Evolutionary conservation across 208 protist genomes (phyloP).

Genomic region (Angomonas ambiguus): DNA sequence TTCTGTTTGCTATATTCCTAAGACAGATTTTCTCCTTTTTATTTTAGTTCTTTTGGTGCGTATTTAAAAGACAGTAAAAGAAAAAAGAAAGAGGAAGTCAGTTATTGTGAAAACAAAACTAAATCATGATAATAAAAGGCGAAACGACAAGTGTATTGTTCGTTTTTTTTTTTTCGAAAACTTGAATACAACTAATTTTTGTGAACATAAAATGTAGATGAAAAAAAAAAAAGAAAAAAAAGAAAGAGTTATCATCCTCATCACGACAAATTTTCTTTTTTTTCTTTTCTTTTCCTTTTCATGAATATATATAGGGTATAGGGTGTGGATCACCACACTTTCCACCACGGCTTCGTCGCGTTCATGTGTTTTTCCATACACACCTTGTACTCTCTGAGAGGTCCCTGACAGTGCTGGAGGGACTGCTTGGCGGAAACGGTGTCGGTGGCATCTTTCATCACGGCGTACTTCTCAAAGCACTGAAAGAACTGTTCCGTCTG

Average conservation of each 20-base stretch:
- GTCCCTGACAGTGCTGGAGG: constrained; percentile 54
- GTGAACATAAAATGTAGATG: not conserved
- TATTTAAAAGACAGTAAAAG: not conserved
- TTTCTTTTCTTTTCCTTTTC: constrained; percentile 11
- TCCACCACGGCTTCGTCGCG: constrained; percentile 30
- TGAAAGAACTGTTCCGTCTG: constrained; percentile 56
- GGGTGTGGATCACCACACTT: constrained; percentile 32
- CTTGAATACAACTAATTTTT: not conserved
- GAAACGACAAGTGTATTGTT: too few relatives aligned
- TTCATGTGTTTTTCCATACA: constrained; percentile 66
- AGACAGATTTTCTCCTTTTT: not conserved
- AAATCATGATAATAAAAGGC: not conserved
- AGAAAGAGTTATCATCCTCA: not conserved
- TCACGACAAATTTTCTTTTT: not conserved
- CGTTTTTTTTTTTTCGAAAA: too few relatives aligned
- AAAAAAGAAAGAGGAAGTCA: not conserved
- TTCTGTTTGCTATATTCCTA: too few relatives aligned
- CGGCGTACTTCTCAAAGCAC: constrained; percentile 69
- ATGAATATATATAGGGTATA: not conserved
- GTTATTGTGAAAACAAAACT: not conserved
- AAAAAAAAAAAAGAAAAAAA: constrained; percentile 8
- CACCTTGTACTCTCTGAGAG: constrained; percentile 60
- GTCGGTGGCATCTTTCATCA: constrained; percentile 60
- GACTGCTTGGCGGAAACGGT: constrained; percentile 42
- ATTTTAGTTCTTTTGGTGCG: not conserved